These are phyloP conservation scores for Letharia lupina DNA, from an alignment of 495 filamentous ascomycete genomes.

Conservation along the genomic window DNA sequence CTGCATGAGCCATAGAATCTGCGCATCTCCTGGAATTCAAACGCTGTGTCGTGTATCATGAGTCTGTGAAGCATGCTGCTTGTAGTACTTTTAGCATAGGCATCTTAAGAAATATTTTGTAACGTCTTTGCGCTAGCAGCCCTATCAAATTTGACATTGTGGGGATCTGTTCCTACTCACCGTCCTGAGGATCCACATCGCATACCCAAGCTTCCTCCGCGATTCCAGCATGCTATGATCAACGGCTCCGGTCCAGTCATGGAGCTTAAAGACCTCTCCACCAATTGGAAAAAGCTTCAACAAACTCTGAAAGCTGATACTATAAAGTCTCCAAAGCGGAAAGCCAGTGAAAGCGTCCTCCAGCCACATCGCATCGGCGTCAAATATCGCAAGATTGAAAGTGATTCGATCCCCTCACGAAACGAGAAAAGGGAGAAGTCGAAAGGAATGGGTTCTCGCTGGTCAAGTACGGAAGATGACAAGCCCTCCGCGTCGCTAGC, in stretches of 20 bases:
- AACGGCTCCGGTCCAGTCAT: slow-evolving; percentile 24
- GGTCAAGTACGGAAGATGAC: slow-evolving; percentile 16
- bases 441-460: slow-evolving; percentile 4
- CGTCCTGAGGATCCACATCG: too few species aligned
- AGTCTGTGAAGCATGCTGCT: not conserved
- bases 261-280: slow-evolving; percentile 42
- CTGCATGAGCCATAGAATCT: not conserved
- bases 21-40: not conserved
- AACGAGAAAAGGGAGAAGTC: not conserved
- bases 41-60: not conserved
- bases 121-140: not conserved
- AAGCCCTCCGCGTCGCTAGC: slow-evolving; percentile 30
- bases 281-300: slow-evolving; percentile 72
- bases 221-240: slow-evolving; percentile 1
- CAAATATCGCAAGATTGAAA: slow-evolving; percentile 17
- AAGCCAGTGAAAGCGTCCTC: slow-evolving; percentile 16
- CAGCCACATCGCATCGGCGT: slow-evolving; percentile 17
- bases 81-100: not conserved
- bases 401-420: not conserved
- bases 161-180: too few species aligned
- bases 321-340: slow-evolving; percentile 16
- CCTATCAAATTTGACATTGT: not conserved
- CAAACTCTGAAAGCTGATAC: slow-evolving; percentile 49
- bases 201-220: too few species aligned
- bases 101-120: not conserved